Base-by-base conservation (phyloP, 169 alveolate species). In the Perkinsus olseni region DNA sequence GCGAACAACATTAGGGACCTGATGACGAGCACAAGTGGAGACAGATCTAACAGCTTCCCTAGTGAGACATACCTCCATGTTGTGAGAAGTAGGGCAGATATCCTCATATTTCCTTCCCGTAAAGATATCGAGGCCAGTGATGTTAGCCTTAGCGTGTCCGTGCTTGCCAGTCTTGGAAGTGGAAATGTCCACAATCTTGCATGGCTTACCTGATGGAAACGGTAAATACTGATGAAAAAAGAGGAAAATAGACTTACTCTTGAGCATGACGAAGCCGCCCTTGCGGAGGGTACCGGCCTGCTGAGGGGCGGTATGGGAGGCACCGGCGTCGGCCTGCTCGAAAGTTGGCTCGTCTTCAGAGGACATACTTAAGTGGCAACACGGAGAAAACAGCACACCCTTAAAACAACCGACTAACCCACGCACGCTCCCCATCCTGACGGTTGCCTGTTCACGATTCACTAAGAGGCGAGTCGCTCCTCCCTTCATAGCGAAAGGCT, bases 91-190 rank as follows among this genome's bases (percentile, higher is more conserved):
- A 38, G 99, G 99, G 97, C 99, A 97, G 90, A 98, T 97, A 96
- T 99, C 99, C 94, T 99, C 99, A 96, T 98, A 97, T 94, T 98
- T 98, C 95, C 98, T 98, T 50, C 99, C 99, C 38, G 99, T 98
- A 97, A 99, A 99, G 94, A 99, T 98, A 94, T 99, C 99, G 39
- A 98, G 96, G 92, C 99, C 99, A 92, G 98, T 98, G 94, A 99
- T 97, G 97, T 98, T 98, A 34, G 99, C 99, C 96, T 99, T 99
- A 91, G 99, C 99, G 96, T 98, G 99, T 51, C 99, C 99, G 97
- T 99, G 99, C 97, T 99, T 99, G 74, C 99, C 99, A 13, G 99
- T 98, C 96, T 99, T 99, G 91, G 99, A 98, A 0, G 99, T 98
- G 39, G 99, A 97, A 94, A 97, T 97, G 92, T 98, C 99, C 39